These are phyloP conservation scores for Mycena crocata DNA, from an alignment of 768 basidiomycete species.

Conservation along the genomic window DNA sequence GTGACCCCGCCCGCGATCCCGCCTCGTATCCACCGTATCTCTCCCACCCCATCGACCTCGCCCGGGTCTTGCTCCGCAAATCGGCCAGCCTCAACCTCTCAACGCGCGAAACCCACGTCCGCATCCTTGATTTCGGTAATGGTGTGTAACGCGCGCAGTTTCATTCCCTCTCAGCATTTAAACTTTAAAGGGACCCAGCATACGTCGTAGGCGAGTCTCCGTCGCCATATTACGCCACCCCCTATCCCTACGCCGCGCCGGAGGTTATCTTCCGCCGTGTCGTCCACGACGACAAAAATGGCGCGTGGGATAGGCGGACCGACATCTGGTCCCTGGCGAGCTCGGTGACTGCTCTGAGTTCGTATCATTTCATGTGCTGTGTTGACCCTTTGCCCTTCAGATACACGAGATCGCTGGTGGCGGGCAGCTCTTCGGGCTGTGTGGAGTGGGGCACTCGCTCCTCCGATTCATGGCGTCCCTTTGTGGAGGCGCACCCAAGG, in stretches of 20 bases:
- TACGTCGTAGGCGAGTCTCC: background rate
- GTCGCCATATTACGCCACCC: background rate
- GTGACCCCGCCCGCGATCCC: background rate
- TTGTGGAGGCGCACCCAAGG: background rate
- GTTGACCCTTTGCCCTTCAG: background rate
- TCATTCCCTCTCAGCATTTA: background rate
- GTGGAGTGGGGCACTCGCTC: background rate
- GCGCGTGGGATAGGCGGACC: background rate
- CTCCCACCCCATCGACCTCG: background rate
- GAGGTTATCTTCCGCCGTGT: background rate
- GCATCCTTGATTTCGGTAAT: conserved; percentile 5
- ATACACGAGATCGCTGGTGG: background rate
- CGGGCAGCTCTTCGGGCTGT: background rate
- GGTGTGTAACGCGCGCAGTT: background rate
- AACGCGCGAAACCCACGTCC: background rate
- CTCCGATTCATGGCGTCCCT: background rate
- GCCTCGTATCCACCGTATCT: conserved; percentile 12
- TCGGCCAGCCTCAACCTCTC: background rate
- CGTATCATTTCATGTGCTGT: background rate
- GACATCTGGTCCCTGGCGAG: conserved; percentile 1
- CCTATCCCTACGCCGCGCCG: background rate
- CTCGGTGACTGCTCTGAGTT: background rate
- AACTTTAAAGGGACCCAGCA: background rate
- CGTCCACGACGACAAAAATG: background rate
- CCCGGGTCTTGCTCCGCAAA: background rate